These are phyloP conservation scores for Exidia glandulosa DNA, from an alignment of 768 basidiomycete species.

Conservation along the genomic window DNA sequence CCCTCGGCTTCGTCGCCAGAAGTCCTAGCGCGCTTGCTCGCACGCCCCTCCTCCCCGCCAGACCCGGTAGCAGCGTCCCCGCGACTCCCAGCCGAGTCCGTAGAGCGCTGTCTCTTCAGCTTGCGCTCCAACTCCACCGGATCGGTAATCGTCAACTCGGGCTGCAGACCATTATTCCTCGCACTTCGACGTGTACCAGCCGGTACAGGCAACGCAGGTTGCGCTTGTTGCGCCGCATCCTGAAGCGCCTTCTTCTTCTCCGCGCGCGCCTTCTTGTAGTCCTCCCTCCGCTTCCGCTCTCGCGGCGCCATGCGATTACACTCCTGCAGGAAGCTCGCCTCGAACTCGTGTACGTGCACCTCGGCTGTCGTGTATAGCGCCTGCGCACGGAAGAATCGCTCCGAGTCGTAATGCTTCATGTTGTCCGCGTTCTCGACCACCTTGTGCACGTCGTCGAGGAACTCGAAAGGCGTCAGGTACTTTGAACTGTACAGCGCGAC, in stretches of 20 bases:
- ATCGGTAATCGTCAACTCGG: slow-evolving; percentile 65
- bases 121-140: slow-evolving; percentile 62
- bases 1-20: no score
- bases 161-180: slow-evolving; percentile 58
- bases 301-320: slow-evolving; percentile 79
- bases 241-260: slow-evolving; percentile 23
- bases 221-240: slow-evolving; percentile 21
- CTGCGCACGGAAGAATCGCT: slow-evolving; percentile 70
- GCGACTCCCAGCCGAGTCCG: slow-evolving; percentile 21
- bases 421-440: slow-evolving; percentile 67
- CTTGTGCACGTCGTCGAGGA: slow-evolving; percentile 72
- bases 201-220: no score
- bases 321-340: slow-evolving; percentile 63
- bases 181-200: slow-evolving; percentile 60
- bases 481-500: slow-evolving; percentile 69
- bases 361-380: slow-evolving; percentile 82
- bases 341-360: slow-evolving; percentile 80
- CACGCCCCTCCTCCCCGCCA: slow-evolving; percentile 26
- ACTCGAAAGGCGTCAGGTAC: slow-evolving; percentile 81
- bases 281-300: slow-evolving; percentile 57
- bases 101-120: slow-evolving; percentile 59
- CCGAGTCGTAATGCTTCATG: slow-evolving; percentile 45
- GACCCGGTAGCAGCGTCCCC: slow-evolving; percentile 38
- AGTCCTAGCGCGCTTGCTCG: slow-evolving; percentile 44
- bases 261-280: slow-evolving; percentile 17